These are phyloP conservation scores for Flammula alnicola DNA, from an alignment of 1,284 basidiomycete species.

Conservation along the genomic window DNA sequence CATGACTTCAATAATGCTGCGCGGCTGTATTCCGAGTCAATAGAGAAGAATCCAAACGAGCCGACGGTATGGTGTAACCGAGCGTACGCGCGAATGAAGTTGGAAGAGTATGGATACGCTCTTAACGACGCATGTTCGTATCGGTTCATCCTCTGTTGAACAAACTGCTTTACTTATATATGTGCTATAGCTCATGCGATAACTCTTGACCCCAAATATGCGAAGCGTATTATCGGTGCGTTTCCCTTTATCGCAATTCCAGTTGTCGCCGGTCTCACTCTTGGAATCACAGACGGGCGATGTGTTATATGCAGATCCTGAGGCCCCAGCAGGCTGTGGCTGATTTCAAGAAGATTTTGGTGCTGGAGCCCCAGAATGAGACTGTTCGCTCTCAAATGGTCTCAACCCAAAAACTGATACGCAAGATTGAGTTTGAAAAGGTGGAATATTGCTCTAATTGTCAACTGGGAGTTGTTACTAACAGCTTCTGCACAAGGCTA, in stretches of 20 bases:
- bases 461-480: conserved; percentile 8
- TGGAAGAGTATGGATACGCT: conserved; percentile 86
- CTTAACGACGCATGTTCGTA: conserved; percentile 75
- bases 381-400: conserved; percentile 82
- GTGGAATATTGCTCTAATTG: conserved; percentile 41
- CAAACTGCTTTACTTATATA: conserved; percentile 1
- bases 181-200: conserved; percentile 76
- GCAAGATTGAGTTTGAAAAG: conserved; percentile 90
- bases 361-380: conserved; percentile 89
- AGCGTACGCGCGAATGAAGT: conserved; percentile 76
- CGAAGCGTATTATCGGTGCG: conserved; percentile 89
- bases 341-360: conserved; percentile 87
- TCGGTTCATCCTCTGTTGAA: conserved; percentile 1
- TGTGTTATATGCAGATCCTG: conserved; percentile 90
- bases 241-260: conserved; percentile 7
- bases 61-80: conserved; percentile 83
- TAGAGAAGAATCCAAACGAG: conserved; percentile 79
- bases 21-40: conserved; percentile 76
- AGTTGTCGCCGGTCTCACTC: neutral
- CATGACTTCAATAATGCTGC: conserved; percentile 58
- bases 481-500: conserved; percentile 61
- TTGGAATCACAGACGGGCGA: conserved; percentile 70
- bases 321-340: conserved; percentile 83
- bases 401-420: conserved; percentile 89
- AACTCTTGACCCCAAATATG: conserved; percentile 86